Evolutionary conservation across 2,329 filamentous ascomycete genomes (phyloP), one percentile per base, ranked within the genome.

Genomic region (Aureobasidium sp.): DNA sequence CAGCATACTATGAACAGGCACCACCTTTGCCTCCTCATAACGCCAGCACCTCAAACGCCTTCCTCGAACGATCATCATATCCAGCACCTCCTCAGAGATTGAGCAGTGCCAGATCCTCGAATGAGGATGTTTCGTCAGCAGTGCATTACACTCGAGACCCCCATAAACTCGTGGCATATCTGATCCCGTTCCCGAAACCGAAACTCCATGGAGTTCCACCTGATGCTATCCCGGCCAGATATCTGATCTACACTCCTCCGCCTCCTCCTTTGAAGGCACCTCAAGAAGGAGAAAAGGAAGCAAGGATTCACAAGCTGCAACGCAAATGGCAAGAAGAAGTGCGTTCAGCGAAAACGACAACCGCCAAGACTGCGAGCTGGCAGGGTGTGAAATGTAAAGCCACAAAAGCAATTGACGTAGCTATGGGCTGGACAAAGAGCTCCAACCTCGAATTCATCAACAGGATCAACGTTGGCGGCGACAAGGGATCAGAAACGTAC

Each of bases 321-420:
- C 69, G 76, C 7, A 75, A 74, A 67, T 78, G 75, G 76, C 73
- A 77, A 65, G 71, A 75, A 59, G 75, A 78, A 64, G 73, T 78
- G 11, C 72, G 75, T 5, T 69, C 69, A 38, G 75, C 75, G 3
- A 77, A 77, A 59, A 70, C 72, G 19, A 71, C 66, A 61, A 69
- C 73, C 27, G 73, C 71, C n/a, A 74, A 75, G 45, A 71, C 68
- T 0, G 69, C 70, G 5, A 73, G 70, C 38, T 78, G 74, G 74
- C 73, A 75, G 59, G 75, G 75, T 13, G 66, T 77, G 60, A 77
- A 77, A 57, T 71, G 73, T 54, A 71, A 69, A 57, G 73, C 72
- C 5, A 76, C 74, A 1, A 71, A 68, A 38, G 71, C 74, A 15
- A 74, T 77, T 27, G 69, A 70, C 33, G 74, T 69, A 66, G 75